Conservation (phyloP, 306 rosid species). For the Prunus mume region DNA sequence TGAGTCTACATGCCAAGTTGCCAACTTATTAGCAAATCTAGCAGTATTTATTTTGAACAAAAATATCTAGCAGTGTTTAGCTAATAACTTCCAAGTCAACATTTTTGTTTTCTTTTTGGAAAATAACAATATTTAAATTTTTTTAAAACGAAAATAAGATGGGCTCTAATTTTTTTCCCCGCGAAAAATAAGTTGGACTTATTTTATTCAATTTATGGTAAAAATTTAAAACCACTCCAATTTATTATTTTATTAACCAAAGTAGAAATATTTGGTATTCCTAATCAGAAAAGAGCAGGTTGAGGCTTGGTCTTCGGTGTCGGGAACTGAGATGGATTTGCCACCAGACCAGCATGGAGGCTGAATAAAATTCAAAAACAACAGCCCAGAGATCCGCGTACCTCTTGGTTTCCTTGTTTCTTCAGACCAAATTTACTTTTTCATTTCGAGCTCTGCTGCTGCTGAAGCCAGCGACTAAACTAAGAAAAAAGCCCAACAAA, state of each 20-base stretch:
- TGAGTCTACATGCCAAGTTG: too few species aligned
- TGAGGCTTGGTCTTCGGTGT: slow-evolving; percentile 1
- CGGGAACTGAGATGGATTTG: slow-evolving; percentile 1
- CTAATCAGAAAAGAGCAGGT: neutral
- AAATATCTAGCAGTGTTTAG: too few species aligned
- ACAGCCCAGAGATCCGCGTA: neutral
- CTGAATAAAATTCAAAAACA: neutral
- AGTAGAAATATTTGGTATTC: neutral
- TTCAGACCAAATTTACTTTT: neutral
- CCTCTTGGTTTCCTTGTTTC: neutral
- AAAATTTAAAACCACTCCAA: too few species aligned
- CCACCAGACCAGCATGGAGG: neutral
- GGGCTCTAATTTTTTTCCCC: too few species aligned
- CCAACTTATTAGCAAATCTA: too few species aligned
- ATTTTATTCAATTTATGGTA: too few species aligned
- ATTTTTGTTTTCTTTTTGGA: too few species aligned
- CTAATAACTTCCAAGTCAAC: too few species aligned
- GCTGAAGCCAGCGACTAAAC: neutral
- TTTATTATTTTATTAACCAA: neutral
- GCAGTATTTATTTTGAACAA: too few species aligned
- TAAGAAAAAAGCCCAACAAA: neutral
- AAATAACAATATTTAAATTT: too few species aligned
- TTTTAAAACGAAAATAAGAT: too few species aligned
- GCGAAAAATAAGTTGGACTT: neutral
- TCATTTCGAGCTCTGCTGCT: neutral